phyloP scores from a whole-genome alignment of 208 protist genomes.

The Crithidia bombi region DNA sequence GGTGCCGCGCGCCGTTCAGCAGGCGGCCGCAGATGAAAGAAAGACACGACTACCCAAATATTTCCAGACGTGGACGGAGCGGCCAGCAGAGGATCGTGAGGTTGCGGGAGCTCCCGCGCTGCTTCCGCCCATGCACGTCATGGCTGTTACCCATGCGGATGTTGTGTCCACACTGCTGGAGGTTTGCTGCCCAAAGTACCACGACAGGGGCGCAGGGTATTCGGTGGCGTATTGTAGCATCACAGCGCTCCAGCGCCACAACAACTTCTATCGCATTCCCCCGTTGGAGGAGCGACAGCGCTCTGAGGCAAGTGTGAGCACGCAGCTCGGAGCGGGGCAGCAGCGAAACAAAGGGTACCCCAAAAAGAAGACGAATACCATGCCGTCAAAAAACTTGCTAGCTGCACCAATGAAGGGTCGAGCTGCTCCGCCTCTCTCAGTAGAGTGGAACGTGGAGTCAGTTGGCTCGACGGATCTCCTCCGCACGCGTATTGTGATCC shows the following conservation, averaged over 20 bases:
- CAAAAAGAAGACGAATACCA: conserved; percentile 28
- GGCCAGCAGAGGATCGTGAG: conserved; percentile 22
- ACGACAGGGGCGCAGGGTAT: conserved; percentile 47
- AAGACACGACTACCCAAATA: conserved; percentile 58
- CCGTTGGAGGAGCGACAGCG: conserved; percentile 36
- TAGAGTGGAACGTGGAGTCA: conserved; percentile 51
- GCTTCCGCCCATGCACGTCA: conserved; percentile 70
- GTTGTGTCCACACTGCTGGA: conserved; percentile 63
- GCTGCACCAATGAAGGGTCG: neutral
- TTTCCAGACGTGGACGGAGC: conserved; percentile 40
- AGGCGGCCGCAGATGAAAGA: conserved; percentile 45
- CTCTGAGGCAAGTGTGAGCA: conserved; percentile 4
- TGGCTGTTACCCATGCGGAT: conserved; percentile 84
- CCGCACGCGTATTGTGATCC: conserved; percentile 69
- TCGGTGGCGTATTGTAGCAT: conserved; percentile 85
- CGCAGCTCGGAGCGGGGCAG: neutral
- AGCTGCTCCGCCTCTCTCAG: conserved; percentile 23
- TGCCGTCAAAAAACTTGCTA: conserved; percentile 21
- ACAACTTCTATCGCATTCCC: conserved; percentile 79
- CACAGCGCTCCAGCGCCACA: conserved; percentile 62
- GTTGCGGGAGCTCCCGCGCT: conserved; percentile 38
- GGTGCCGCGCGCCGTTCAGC: conserved; percentile 47
- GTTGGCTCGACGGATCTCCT: conserved; percentile 66
- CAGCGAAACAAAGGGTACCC: conserved; percentile 14
- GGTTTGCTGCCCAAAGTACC: conserved; percentile 70